A percentile compares a stretch with the other conserved stretches of the same genome.
Evolutionary conservation across 2,329 filamentous ascomycete genomes (phyloP).

Genomic region (Paecilomyces dactylethromorphus): DNA sequence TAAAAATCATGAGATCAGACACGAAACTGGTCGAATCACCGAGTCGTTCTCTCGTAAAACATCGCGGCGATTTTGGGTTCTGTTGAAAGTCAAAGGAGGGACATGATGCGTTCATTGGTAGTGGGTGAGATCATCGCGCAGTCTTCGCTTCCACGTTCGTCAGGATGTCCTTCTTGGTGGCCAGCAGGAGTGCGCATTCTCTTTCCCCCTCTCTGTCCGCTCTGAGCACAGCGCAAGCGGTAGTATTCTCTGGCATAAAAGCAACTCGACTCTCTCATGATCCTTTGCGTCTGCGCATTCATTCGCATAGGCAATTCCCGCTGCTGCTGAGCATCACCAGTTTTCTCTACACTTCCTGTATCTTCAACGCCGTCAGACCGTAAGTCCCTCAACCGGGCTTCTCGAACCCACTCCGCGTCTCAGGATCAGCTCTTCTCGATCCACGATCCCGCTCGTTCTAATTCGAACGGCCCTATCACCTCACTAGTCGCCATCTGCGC

Average conservation of each 20-base stretch:
- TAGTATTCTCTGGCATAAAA: not conserved
- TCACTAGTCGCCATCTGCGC: not conserved
- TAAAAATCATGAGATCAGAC: not conserved
- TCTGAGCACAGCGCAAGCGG: not conserved
- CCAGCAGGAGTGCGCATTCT: not conserved
- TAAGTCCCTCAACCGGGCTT: too few relatives aligned
- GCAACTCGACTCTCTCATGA: not conserved
- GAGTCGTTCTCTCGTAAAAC: not conserved
- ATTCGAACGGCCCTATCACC: not conserved
- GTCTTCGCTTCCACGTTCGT: not conserved
- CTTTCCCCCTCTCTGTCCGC: not conserved
- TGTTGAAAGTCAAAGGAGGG: not conserved
- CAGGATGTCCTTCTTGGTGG: not conserved
- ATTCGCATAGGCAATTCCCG: not conserved
- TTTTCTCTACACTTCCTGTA: too few relatives aligned
- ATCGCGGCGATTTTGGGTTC: not conserved
- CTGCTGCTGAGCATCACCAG: too few relatives aligned
- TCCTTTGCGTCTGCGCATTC: not conserved
- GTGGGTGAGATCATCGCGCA: not conserved
- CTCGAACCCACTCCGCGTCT: too few relatives aligned
- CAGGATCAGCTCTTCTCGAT: too few relatives aligned
- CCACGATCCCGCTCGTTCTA: too few relatives aligned
- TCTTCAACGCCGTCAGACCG: too few relatives aligned
- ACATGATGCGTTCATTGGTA: not conserved
- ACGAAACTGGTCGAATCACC: not conserved